Evolutionary conservation across 2,329 filamentous ascomycete genomes (phyloP).

Genomic region (Neonectria hederae): DNA sequence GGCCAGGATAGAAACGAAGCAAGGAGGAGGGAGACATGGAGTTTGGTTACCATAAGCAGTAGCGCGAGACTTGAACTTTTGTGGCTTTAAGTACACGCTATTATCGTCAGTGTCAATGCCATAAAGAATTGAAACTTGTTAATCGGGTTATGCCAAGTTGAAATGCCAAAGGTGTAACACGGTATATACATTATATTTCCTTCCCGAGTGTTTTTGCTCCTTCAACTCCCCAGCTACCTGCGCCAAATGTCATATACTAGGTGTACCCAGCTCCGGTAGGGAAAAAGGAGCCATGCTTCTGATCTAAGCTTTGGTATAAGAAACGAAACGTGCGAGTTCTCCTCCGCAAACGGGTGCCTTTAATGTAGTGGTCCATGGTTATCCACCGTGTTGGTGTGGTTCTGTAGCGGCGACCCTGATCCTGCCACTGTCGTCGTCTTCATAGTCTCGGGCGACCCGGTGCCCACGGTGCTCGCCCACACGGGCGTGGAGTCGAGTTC

Average conservation of each 20-base stretch:
- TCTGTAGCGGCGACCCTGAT: not conserved
- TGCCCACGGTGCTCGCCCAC: constrained; percentile 1
- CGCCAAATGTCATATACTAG: not conserved
- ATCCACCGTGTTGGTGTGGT: not conserved
- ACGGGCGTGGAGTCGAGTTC: constrained; percentile 20
- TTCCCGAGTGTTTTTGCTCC: not conserved
- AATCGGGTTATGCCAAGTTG: not conserved
- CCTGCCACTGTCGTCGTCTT: not conserved
- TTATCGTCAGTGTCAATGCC: constrained; percentile 9
- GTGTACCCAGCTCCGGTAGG: not conserved
- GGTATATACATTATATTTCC: not conserved
- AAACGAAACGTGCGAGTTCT: not conserved
- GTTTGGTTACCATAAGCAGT: constrained; percentile 31
- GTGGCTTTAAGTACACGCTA: not conserved
- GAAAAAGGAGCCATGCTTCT: not conserved
- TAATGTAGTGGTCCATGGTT: not conserved
- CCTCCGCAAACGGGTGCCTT: not conserved
- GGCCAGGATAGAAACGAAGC: constrained; percentile 1
- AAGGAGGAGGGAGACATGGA: constrained; percentile 32
- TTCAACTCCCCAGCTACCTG: not conserved
- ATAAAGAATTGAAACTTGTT: constrained; percentile 5
- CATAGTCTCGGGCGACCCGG: constrained; percentile 4
- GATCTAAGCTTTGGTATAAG: not conserved
- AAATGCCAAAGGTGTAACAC: not conserved
- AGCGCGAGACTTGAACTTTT: constrained; percentile 3